phyloP scores from a whole-genome alignment of 768 basidiomycete genomes.

The Inosperma sp. region DNA sequence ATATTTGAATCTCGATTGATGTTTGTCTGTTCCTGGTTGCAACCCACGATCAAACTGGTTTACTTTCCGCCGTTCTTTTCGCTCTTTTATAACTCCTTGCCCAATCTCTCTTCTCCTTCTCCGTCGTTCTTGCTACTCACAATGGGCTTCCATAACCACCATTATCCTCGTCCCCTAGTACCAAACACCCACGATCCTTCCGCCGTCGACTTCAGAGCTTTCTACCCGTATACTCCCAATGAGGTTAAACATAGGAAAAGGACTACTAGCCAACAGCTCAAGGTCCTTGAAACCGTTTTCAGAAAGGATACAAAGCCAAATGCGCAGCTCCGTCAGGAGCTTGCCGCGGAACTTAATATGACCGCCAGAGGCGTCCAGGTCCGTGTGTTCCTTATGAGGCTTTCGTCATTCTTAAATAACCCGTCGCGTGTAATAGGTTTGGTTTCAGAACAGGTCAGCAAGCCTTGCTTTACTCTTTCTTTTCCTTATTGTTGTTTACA shows the following conservation, averaged over 20 bases:
- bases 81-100: slow-evolving; percentile 16
- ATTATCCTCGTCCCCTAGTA: slow-evolving; percentile 41
- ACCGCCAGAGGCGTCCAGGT: slow-evolving; percentile 94
- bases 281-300: slow-evolving; percentile 85
- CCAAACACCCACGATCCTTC: slow-evolving; percentile 56
- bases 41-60: slow-evolving; percentile 22
- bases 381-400: slow-evolving; percentile 22
- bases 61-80: slow-evolving; percentile 24
- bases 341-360: slow-evolving; percentile 85
- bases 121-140: slow-evolving; percentile 29
- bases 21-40: slow-evolving; percentile 23
- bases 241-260: slow-evolving; percentile 93
- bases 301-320: slow-evolving; percentile 90
- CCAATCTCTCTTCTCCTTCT: slow-evolving; percentile 15
- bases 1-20: slow-evolving; percentile 6
- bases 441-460: slow-evolving; percentile 81
- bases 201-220: slow-evolving; percentile 73
- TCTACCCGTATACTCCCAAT: slow-evolving; percentile 85
- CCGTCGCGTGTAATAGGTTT: slow-evolving; percentile 51
- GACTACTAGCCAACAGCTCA: slow-evolving; percentile 84
- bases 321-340: slow-evolving; percentile 67
- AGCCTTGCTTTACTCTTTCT: slow-evolving; percentile 12
- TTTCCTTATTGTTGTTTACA: slow-evolving; percentile 24
- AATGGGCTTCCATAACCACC: slow-evolving; percentile 36
- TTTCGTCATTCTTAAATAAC: slow-evolving; percentile 3